Conservation (phyloP, 2,329 filamentous ascomycete genomes). For the Penicillium olsonii region DNA sequence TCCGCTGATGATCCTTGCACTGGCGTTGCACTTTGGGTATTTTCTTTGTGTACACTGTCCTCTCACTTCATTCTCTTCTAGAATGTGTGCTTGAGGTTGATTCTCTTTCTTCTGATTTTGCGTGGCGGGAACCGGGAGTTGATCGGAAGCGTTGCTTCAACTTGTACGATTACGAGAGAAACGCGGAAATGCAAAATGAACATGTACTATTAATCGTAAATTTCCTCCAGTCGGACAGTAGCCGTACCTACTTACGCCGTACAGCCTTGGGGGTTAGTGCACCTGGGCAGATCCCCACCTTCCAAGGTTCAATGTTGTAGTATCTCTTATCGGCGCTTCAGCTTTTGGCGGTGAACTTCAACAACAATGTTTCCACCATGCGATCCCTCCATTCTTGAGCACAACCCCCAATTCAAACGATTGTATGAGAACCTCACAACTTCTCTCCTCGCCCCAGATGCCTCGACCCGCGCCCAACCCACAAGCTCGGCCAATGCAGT, state of each 20-base stretch:
- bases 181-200: slow-evolving; percentile 37
- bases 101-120: slow-evolving; percentile 16
- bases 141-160: slow-evolving; percentile 22
- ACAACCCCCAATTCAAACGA: slow-evolving; percentile 46
- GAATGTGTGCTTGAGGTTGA: slow-evolving; percentile 4
- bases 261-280: too few relatives aligned
- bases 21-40: background rate
- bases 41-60: slow-evolving; percentile 12
- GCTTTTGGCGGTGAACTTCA: slow-evolving; percentile 22
- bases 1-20: slow-evolving; percentile 8
- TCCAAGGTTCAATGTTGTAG: too few relatives aligned
- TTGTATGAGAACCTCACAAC: slow-evolving; percentile 43
- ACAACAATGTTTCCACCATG: slow-evolving; percentile 45
- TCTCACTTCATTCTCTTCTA: slow-evolving; percentile 2
- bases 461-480: slow-evolving; percentile 38
- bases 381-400: slow-evolving; percentile 39
- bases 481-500: slow-evolving; percentile 32
- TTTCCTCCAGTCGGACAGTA: too few relatives aligned
- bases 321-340: background rate
- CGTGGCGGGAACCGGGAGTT: slow-evolving; percentile 17
- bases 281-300: background rate
- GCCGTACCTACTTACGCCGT: too few relatives aligned
- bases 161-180: slow-evolving; percentile 44
- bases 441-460: slow-evolving; percentile 42
- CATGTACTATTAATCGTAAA: slow-evolving; percentile 21